Conservation (phyloP, 169 alveolate genomes). For the Neospora caninum region DNA sequence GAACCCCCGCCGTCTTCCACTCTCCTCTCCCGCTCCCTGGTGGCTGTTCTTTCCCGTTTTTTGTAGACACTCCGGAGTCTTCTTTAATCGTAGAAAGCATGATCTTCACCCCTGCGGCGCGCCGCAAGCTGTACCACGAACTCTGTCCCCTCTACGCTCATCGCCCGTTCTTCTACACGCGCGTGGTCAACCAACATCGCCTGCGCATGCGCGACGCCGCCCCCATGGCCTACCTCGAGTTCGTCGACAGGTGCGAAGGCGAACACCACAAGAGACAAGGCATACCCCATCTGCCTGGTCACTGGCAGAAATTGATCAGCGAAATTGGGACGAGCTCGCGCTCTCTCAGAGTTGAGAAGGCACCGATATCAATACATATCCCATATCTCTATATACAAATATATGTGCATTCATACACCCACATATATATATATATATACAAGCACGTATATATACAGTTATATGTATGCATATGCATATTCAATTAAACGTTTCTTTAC, state of each 20-base stretch:
- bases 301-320: no score
- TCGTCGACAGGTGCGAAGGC: constrained; percentile 78
- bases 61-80: constrained; percentile 44
- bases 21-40: no score
- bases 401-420: no score
- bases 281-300: no score
- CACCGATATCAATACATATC: no score
- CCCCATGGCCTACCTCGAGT: constrained; percentile 88
- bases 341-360: no score
- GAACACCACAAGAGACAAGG: background rate
- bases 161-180: constrained; percentile 83
- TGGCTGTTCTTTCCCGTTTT: no score
- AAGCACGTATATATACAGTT: no score
- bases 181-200: constrained; percentile 85
- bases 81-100: constrained; percentile 81
- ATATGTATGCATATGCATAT: background rate
- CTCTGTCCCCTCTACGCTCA: constrained; percentile 83
- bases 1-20: no score
- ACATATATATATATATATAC: background rate
- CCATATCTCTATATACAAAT: background rate
- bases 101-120: constrained; percentile 84
- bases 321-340: no score
- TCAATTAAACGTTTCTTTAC: background rate
- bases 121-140: constrained; percentile 82
- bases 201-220: constrained; percentile 83